phyloP scores from a whole-genome alignment of 2,329 filamentous ascomycete genomes.

The Penicillium sp. region DNA sequence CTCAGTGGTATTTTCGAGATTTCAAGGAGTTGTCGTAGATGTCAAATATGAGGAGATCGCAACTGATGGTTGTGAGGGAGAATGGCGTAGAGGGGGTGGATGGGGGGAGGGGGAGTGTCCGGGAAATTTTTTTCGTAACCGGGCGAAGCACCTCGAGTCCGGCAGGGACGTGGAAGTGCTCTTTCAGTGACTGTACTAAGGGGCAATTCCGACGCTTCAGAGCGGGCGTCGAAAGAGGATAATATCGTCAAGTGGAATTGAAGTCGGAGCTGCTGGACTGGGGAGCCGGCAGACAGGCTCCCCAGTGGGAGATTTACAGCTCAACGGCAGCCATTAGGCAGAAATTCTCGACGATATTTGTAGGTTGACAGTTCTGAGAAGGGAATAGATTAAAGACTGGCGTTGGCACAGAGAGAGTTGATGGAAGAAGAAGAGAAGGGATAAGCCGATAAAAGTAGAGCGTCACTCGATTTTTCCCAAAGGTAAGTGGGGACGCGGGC shows the following conservation, averaged over 20 bases:
- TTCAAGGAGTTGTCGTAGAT: constrained; percentile 3
- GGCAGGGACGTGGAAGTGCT: constrained; percentile 36
- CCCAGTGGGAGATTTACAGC: constrained; percentile 88
- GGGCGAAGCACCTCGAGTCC: constrained; percentile 40
- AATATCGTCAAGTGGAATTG: constrained; percentile 55
- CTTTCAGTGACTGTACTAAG: constrained; percentile 39
- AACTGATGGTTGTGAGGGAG: constrained; percentile 7
- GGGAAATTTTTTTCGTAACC: constrained; percentile 15
- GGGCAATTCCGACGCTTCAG: constrained; percentile 62
- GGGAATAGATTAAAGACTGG: constrained; percentile 13
- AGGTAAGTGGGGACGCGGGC: constrained; percentile 18
- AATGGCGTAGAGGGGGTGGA: background rate
- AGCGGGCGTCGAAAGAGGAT: constrained; percentile 50
- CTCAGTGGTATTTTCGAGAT: background rate
- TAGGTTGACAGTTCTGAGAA: constrained; percentile 21
- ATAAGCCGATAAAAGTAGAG: constrained; percentile 5
- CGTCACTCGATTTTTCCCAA: constrained; percentile 25
- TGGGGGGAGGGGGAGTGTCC: constrained; percentile 2
- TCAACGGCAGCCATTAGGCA: constrained; percentile 73
- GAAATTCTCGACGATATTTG: constrained; percentile 69
- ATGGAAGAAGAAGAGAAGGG: constrained; percentile 11
- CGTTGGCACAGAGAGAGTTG: background rate
- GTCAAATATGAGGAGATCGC: constrained; percentile 1
- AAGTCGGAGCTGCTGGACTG: constrained; percentile 84
- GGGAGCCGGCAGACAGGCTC: constrained; percentile 61